phyloP scores from a whole-genome alignment of 148 eudicot genomes.

The Heliosperma pusillum region DNA sequence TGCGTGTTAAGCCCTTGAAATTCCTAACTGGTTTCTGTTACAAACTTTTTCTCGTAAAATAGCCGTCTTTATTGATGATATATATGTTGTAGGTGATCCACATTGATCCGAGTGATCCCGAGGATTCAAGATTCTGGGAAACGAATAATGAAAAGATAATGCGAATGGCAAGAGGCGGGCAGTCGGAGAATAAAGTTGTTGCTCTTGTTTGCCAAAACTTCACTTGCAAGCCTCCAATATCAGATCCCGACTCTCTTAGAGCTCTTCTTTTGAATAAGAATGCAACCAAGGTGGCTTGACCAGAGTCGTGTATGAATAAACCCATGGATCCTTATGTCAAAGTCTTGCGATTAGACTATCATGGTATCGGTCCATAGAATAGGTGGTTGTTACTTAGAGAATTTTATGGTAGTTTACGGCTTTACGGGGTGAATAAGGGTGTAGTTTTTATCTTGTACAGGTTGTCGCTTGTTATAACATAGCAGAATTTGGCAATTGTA shows the following conservation, averaged over 20 bases:
- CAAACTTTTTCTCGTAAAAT: background rate
- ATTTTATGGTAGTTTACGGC: background rate
- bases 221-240: constrained; percentile 71
- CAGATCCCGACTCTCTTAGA: constrained; percentile 52
- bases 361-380: background rate
- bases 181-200: constrained; percentile 44
- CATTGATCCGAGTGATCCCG: constrained; percentile 43
- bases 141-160: constrained; percentile 44
- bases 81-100: constrained; percentile 61
- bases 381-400: background rate
- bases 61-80: background rate
- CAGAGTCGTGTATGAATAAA: background rate
- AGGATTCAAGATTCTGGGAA: constrained; percentile 34
- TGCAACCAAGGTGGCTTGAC: background rate
- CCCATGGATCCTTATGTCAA: background rate
- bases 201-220: constrained; percentile 79
- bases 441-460: background rate
- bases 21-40: background rate
- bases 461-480: background rate
- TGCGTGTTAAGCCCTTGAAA: constrained; percentile 6
- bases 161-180: constrained; percentile 59
- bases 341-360: background rate
- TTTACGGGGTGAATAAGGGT: background rate
- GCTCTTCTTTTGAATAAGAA: constrained; percentile 40
- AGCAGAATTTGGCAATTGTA: too few relatives aligned